Evolutionary conservation across 805 yeast genomes (phyloP).

Genomic region (Lipomyces oligophaga): DNA sequence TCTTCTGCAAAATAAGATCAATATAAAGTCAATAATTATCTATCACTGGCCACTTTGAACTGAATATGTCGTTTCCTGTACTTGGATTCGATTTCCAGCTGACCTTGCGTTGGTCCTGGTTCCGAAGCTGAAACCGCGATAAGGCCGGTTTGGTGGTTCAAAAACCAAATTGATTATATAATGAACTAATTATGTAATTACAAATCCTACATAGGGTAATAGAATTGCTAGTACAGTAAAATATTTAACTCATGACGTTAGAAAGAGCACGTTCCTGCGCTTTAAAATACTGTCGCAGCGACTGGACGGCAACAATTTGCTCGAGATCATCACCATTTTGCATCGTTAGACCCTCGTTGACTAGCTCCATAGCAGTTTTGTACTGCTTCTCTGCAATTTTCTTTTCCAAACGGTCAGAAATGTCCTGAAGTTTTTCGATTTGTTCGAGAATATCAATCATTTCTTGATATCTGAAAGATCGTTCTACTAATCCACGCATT

Average conservation of each 20-base stretch:
- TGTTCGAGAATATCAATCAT: constrained; percentile 67
- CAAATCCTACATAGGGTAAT: too few species aligned
- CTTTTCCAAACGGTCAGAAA: constrained; percentile 63
- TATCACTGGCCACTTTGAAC: too few species aligned
- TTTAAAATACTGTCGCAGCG: constrained; percentile 30
- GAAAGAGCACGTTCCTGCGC: constrained; percentile 17
- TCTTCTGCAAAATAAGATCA: too few species aligned
- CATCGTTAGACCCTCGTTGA: constrained; percentile 43
- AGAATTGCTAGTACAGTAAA: too few species aligned
- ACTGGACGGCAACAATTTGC: constrained; percentile 35
- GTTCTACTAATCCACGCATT: constrained; percentile 60
- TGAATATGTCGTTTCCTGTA: too few species aligned
- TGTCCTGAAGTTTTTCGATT: constrained; percentile 55
- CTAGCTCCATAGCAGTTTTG: constrained; percentile 56
- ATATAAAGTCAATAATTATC: too few species aligned
- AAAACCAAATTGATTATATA: too few species aligned
- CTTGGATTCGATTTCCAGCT: too few species aligned
- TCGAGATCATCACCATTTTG: constrained; percentile 36
- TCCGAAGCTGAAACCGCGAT: too few species aligned
- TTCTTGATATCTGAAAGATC: constrained; percentile 58
- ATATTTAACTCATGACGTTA: constrained; percentile 12
- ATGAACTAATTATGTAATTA: too few species aligned
- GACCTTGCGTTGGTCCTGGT: too few species aligned
- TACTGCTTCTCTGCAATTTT: constrained; percentile 68
- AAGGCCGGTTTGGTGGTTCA: too few species aligned